Base-by-base conservation (phyloP, 805 yeast species). In the Vanderwaltozyma tropicalis region DNA sequence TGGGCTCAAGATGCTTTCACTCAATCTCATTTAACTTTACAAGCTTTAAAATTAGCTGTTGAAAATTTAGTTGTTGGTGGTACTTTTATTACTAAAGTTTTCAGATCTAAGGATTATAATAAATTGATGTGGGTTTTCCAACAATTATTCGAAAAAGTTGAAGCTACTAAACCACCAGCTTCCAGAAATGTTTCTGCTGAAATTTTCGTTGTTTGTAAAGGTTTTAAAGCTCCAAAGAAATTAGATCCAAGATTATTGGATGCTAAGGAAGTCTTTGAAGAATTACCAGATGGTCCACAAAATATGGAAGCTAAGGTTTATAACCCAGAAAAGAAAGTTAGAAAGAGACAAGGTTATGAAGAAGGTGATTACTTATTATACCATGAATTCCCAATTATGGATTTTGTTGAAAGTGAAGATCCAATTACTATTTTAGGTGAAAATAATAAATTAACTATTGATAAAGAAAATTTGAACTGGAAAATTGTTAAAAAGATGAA, bases 1-100 rank as follows among this genome's bases (percentile, higher is more conserved):
- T 92, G 99, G 99, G 92, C 84, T 16, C 99, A 92, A 63, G 99
- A 92, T 76, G 98, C 99, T 1, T 92, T 85, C 65, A 86, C 97
- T 1, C 99, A 92, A 66, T 86, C 96, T 20, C 97, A 89, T 57
- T 76, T 92, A 50, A 94, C 95, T 22, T 68, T 92, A 48, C 95
- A 88, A 66, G 95, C 97, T 24, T 69, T 92, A 53, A 86, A 80
- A 59, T 69, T 92, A 42, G 99, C 98, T 1, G 95, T 80, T 12
- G 99, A 92, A 63, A 87, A 92, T 62, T 69, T 92, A 53, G 69
- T 73, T 22, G 82, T 83, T 11, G 95, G 95, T 37, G 99, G 99
- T 49, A 85, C 92, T 24, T 92, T 92, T 60, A 89, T 92, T 28
- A 89, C 99, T 32, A 92, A 92, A 59, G 83, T 92, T 58, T 92